Evolutionary conservation across 331 rosid genomes (phyloP).

Genomic region (Stylosanthes scabra): DNA sequence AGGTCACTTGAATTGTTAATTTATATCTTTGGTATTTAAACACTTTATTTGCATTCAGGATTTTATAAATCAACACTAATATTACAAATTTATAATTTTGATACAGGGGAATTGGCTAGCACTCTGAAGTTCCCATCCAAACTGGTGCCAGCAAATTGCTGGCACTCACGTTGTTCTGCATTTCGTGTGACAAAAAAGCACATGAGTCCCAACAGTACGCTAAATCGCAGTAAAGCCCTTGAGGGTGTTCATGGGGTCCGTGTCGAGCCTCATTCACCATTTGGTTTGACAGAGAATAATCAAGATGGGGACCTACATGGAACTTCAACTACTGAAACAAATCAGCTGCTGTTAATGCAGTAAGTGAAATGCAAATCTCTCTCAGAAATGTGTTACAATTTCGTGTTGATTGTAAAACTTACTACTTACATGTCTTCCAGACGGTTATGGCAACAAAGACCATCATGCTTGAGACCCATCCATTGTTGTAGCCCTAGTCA

Average conservation of each 20-base stretch:
- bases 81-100: constrained; percentile 23
- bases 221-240: constrained; percentile 60
- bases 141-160: constrained; percentile 81
- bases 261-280: constrained; percentile 64
- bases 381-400: background rate
- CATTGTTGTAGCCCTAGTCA: constrained; percentile 54
- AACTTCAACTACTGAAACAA: constrained; percentile 52
- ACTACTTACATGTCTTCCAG: constrained; percentile 52
- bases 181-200: constrained; percentile 27
- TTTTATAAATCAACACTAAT: constrained; percentile 28
- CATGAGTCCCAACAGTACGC: constrained; percentile 59
- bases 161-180: constrained; percentile 54
- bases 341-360: constrained; percentile 73
- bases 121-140: constrained; percentile 39
- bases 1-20: background rate
- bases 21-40: background rate
- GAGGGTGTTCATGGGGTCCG: constrained; percentile 83
- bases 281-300: constrained; percentile 55
- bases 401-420: constrained; percentile 29
- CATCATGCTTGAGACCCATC: constrained; percentile 82
- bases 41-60: background rate
- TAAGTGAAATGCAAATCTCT: constrained; percentile 55
- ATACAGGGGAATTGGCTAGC: constrained; percentile 45
- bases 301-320: constrained; percentile 52
- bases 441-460: constrained; percentile 81